These are phyloP conservation scores for Cephalotrichum gorgonifer DNA, from an alignment of 2,329 filamentous ascomycete genomes.

Conservation along the genomic window DNA sequence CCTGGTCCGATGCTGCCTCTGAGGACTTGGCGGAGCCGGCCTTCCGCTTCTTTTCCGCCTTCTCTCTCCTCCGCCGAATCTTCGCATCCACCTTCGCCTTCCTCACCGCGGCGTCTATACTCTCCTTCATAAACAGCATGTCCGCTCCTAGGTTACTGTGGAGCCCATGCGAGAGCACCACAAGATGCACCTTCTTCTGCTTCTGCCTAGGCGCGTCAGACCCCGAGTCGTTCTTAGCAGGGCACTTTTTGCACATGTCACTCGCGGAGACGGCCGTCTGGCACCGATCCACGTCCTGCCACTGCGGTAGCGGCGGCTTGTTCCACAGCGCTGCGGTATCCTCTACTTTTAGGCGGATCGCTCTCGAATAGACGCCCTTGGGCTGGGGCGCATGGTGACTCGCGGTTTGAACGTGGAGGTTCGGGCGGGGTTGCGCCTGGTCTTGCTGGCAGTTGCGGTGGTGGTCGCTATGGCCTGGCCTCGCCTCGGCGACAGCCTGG, in stretches of 20 bases:
- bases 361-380: slow-evolving; percentile 75
- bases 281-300: slow-evolving; percentile 29
- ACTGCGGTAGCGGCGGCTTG: slow-evolving; percentile 69
- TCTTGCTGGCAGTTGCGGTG: slow-evolving; percentile 25
- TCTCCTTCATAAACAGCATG: slow-evolving; percentile 96
- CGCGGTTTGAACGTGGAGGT: slow-evolving; percentile 43
- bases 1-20: neutral
- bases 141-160: slow-evolving; percentile 94
- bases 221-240: slow-evolving; percentile 2
- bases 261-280: neutral
- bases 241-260: slow-evolving; percentile 8
- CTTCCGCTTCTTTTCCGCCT: slow-evolving; percentile 18
- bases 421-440: slow-evolving; percentile 17
- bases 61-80: slow-evolving; percentile 43
- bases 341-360: slow-evolving; percentile 68
- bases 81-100: slow-evolving; percentile 63
- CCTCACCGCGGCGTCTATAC: slow-evolving; percentile 74
- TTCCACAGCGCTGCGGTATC: slow-evolving; percentile 90
- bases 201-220: slow-evolving; percentile 28
- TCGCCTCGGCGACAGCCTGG: slow-evolving; percentile 51
- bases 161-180: slow-evolving; percentile 85
- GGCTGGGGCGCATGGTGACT: slow-evolving; percentile 53
- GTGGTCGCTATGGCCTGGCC: slow-evolving; percentile 48
- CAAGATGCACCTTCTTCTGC: slow-evolving; percentile 76
- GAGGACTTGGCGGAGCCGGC: neutral